These are phyloP conservation scores for Kodamaea lidongshanica DNA, from an alignment of 805 yeast species.

Conservation along the genomic window DNA sequence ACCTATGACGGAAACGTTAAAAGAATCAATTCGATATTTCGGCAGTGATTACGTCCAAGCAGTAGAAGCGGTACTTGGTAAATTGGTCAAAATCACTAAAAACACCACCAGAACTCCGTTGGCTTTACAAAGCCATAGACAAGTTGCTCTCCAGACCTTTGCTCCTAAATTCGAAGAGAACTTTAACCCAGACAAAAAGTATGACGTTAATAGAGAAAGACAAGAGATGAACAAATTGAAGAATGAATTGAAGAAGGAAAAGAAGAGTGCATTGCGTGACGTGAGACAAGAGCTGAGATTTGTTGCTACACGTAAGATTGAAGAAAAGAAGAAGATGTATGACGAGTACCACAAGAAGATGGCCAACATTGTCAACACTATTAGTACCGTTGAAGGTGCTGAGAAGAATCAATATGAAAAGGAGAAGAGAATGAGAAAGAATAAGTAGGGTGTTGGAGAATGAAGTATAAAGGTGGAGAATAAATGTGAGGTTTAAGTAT, in stretches of 20 bases:
- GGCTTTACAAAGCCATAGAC: constrained; percentile 74
- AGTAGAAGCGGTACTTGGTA: constrained; percentile 42
- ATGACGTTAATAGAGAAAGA: constrained; percentile 75
- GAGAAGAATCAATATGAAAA: constrained; percentile 89
- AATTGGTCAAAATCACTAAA: constrained; percentile 41
- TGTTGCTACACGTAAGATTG: constrained; percentile 77
- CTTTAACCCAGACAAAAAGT: constrained; percentile 91
- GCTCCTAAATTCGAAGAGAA: constrained; percentile 94
- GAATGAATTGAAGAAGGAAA: constrained; percentile 85
- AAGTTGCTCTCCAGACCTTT: constrained; percentile 74
- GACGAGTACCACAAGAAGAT: constrained; percentile 83
- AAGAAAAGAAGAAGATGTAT: constrained; percentile 68
- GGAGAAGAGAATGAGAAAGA: constrained; percentile 64
- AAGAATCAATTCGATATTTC: constrained; percentile 30
- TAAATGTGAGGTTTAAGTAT: too few species aligned
- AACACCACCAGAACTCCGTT: constrained; percentile 49
- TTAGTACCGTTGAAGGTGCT: constrained; percentile 91
- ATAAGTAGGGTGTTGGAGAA: constrained; percentile 45
- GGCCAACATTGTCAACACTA: constrained; percentile 78
- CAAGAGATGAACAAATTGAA: constrained; percentile 79
- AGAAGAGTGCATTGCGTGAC: constrained; percentile 81
- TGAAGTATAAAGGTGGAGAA: constrained; percentile 10
- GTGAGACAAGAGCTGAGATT: constrained; percentile 84
- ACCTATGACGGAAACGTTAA: constrained; percentile 42
- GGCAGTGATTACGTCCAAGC: constrained; percentile 23